Percentiles rank a stretch among this genome's conserved stretches.
Evolutionary conservation across 495 filamentous ascomycete genomes (phyloP).

Genomic region (Aspergillus nanangensis): DNA sequence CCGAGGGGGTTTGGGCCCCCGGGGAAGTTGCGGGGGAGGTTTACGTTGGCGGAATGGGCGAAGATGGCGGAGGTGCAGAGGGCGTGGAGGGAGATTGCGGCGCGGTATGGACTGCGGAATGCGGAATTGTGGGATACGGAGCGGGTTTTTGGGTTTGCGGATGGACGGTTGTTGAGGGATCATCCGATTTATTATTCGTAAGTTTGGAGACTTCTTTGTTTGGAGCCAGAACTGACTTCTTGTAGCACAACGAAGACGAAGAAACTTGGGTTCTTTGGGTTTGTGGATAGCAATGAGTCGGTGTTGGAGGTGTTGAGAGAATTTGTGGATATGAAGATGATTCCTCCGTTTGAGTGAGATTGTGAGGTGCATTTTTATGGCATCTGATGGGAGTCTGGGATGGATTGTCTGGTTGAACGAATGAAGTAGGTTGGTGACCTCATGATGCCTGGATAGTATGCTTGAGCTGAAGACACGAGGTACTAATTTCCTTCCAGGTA

Average conservation of each 20-base stretch:
- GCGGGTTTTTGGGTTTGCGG: neutral
- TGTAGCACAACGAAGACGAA: neutral
- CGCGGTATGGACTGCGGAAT: neutral
- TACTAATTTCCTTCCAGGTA: too few species aligned
- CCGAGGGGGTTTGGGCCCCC: slow-evolving; percentile 34
- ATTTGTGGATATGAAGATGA: neutral
- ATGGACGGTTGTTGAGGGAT: neutral
- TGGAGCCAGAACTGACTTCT: neutral
- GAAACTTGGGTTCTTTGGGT: neutral
- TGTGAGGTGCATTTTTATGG: too few species aligned
- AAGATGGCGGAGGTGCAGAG: slow-evolving; percentile 37
- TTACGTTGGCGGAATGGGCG: slow-evolving; percentile 41
- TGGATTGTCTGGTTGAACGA: too few species aligned
- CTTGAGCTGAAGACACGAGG: too few species aligned
- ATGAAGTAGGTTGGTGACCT: too few species aligned
- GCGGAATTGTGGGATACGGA: neutral
- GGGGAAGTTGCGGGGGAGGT: slow-evolving; percentile 26
- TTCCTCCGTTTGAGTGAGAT: neutral
- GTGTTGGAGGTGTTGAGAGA: neutral
- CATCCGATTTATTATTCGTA: neutral
- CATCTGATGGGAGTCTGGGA: too few species aligned
- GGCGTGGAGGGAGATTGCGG: slow-evolving; percentile 28
- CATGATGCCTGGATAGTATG: too few species aligned
- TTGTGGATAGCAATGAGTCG: neutral
- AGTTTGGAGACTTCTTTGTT: neutral